Conservation (phyloP, 2,329 filamentous ascomycete genomes). For the Annulohypoxylon truncatum region DNA sequence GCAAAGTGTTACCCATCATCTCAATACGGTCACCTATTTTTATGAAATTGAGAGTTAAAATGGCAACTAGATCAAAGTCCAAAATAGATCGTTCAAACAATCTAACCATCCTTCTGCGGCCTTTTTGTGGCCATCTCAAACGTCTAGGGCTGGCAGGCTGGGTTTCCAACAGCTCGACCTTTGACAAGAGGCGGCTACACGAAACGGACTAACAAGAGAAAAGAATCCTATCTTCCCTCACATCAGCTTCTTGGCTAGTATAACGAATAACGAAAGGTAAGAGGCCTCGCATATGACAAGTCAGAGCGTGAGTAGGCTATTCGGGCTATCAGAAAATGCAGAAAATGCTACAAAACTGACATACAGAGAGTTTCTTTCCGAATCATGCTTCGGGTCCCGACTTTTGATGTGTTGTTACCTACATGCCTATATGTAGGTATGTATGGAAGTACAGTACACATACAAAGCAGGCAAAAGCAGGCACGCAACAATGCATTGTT, state of each 20-base stretch:
- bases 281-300: neutral
- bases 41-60: neutral
- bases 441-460: neutral
- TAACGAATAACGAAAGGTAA: neutral
- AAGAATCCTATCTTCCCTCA: constrained; percentile 10
- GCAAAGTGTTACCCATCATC: neutral
- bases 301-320: constrained; percentile 3
- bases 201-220: constrained; percentile 13
- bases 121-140: constrained; percentile 12
- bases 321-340: neutral
- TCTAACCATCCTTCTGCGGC: constrained; percentile 6
- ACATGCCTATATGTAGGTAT: neutral
- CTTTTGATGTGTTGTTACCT: constrained; percentile 8
- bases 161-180: neutral
- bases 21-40: constrained; percentile 16
- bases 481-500: constrained; percentile 33
- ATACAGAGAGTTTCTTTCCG: constrained; percentile 12
- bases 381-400: constrained; percentile 6
- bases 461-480: neutral
- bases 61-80: constrained; percentile 5
- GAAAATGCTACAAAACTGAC: neutral
- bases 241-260: constrained; percentile 20
- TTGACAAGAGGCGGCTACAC: constrained; percentile 13
- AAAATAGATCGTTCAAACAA: constrained; percentile 2
- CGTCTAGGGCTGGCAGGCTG: too few species aligned